These are phyloP conservation scores for Eudorina sp. DNA, from an alignment of 139 green algal genomes.

Conservation along the genomic window DNA sequence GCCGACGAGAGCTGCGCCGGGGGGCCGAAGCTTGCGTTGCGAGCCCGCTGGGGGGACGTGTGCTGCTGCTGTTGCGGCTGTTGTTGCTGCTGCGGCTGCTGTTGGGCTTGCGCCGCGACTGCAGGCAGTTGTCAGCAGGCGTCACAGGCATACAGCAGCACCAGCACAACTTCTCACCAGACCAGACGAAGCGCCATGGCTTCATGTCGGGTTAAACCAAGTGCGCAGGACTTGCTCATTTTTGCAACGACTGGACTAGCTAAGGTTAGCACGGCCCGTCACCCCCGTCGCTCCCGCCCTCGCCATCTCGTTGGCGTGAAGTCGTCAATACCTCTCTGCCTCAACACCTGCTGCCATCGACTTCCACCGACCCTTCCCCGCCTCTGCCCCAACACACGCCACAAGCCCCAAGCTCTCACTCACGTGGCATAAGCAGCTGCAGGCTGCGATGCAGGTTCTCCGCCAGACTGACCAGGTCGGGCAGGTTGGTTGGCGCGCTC, in stretches of 20 bases:
- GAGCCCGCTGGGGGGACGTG: not conserved
- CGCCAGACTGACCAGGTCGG: slow-evolving; percentile 22
- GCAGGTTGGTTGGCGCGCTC: slow-evolving; percentile 7
- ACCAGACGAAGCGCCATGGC: too few relatives aligned
- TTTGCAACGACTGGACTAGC: too few relatives aligned
- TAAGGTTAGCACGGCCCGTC: too few relatives aligned
- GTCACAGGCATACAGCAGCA: too few relatives aligned
- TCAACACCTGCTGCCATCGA: too few relatives aligned
- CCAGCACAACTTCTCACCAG: too few relatives aligned
- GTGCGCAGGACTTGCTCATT: too few relatives aligned
- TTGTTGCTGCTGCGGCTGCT: not conserved
- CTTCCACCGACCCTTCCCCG: not conserved
- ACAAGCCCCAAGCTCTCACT: not conserved
- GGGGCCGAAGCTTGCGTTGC: not conserved
- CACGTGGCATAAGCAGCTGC: slow-evolving; percentile 42
- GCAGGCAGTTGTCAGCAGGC: not conserved
- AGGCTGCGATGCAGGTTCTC: slow-evolving; percentile 45
- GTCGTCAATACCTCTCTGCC: too few relatives aligned
- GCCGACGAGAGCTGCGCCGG: not conserved
- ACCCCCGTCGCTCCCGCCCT: too few relatives aligned
- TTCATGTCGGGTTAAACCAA: too few relatives aligned
- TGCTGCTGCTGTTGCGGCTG: not conserved
- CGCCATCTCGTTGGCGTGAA: too few relatives aligned
- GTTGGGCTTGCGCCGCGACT: slow-evolving; percentile 24
- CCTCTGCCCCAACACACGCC: not conserved